Evolutionary conservation across 2,329 filamentous ascomycete species (phyloP).

Genomic region (Macroventuria anomochaeta): DNA sequence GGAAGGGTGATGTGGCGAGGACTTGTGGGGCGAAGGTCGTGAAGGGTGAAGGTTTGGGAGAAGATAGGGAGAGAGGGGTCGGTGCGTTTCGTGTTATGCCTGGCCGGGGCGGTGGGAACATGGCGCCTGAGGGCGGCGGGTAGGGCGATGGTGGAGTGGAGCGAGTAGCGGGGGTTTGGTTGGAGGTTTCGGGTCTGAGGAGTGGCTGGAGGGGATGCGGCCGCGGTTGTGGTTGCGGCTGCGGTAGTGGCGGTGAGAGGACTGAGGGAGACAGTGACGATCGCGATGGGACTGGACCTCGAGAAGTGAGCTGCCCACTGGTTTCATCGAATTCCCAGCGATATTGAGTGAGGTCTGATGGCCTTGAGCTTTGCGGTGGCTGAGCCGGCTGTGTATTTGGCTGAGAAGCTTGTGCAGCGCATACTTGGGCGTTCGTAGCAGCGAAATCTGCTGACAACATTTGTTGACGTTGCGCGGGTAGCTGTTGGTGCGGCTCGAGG

Average conservation of each 20-base stretch:
- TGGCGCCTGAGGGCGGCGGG: not conserved
- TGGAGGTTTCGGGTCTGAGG: not conserved
- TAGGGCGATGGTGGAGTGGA: not conserved
- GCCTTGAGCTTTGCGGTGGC: no score
- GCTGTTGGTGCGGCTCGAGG: not conserved
- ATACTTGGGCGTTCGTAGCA: not conserved
- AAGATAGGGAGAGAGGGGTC: conserved; percentile 6
- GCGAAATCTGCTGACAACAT: not conserved
- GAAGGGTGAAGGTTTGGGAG: conserved; percentile 13
- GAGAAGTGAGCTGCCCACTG: no score
- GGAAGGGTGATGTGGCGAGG: conserved; percentile 24
- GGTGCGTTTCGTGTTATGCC: conserved; percentile 26
- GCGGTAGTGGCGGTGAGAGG: no score
- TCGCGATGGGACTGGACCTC: no score
- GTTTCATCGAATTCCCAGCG: no score
- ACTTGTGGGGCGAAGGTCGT: conserved; percentile 16
- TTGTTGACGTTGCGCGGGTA: not conserved
- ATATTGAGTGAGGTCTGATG: no score
- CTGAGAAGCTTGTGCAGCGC: not conserved
- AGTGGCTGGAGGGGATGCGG: not conserved
- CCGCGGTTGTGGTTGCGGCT: not conserved
- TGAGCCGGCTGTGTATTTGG: not conserved
- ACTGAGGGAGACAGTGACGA: no score
- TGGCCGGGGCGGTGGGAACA: conserved; percentile 6
- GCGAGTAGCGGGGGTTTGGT: not conserved